These are phyloP conservation scores for Bruguiera gymnorhiza DNA, from an alignment of 345 rosid genomes.

Conservation along the genomic window DNA sequence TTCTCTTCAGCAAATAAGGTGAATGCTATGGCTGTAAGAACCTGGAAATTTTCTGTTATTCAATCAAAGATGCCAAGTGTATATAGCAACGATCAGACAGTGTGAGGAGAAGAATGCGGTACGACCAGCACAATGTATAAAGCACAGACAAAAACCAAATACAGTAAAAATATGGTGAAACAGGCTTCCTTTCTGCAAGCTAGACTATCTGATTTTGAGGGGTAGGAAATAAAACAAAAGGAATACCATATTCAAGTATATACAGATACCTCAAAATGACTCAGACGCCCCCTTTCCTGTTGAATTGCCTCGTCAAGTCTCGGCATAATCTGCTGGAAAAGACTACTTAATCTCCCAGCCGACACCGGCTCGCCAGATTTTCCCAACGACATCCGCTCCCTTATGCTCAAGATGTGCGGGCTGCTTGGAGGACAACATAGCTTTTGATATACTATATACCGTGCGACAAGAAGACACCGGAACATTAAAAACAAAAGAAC, in stretches of 20 bases:
- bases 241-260: neutral
- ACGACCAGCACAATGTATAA: neutral
- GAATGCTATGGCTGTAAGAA: constrained; percentile 80
- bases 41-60: constrained; percentile 36
- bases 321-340: constrained; percentile 49
- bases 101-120: neutral
- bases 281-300: constrained; percentile 57
- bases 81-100: neutral
- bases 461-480: constrained; percentile 2
- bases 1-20: constrained; percentile 63
- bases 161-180: neutral
- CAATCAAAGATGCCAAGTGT: neutral
- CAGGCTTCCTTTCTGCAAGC: neutral
- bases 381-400: constrained; percentile 72
- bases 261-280: constrained; percentile 83
- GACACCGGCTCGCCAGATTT: constrained; percentile 57
- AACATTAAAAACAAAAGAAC: neutral
- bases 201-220: no score
- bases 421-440: constrained; percentile 36
- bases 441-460: neutral
- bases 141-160: neutral
- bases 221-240: no score
- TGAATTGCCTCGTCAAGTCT: constrained; percentile 56
- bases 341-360: constrained; percentile 46
- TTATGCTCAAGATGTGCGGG: constrained; percentile 75